Base-by-base conservation (phyloP, 192 early-diverging fungal genomes). In the Backusella circina region DNA sequence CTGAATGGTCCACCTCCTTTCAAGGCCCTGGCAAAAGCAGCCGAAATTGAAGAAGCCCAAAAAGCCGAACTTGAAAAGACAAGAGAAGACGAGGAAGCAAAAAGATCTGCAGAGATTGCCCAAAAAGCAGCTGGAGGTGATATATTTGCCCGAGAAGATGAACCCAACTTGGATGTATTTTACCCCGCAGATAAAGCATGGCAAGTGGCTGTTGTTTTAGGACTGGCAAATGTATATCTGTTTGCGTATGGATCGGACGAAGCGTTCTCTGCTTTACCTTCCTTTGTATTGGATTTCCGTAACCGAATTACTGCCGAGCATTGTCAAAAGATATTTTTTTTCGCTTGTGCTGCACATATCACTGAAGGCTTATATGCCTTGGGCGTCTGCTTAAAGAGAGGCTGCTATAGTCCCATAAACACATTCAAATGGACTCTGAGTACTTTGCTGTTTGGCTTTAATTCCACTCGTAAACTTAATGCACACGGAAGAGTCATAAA, bases 1-100 rank as follows among this genome's bases (percentile, higher is more conserved):
- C 73, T 81, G 18, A 51, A 71, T 21, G 72, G 77, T 6, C 84
- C 84, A 35, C 84, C 82, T 1, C 75, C 84, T 12, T 41, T 77
- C 16, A 66, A 77, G 2, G 77, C 84, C 3, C 61, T 75, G 5
- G 71, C 77, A 4, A 80, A 75, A 64, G 65, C 82, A 31, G 64
- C 75, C 12, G 66, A 68, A 7, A 69, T 72, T 35, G 69, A 73
- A 13, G 70, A 71, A 28, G 69, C 77, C 31, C 47, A 77, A 31
- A 18, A 69, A 28, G 50, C 67, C 69, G 57, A 71, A 5, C 28
- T 31, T 30, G 70, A 61, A 30, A 50, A 38, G 15, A 28, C 30
- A 68, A n/a, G 36, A 21, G 67, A 38, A 21, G 67, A 68, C 12
- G n/a, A 36, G 10, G 67, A 68, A 33, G 67, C 33, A 36, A 36